Evolutionary conservation across 345 rosid species (phyloP), one percentile per base, ranked within the genome.

Genomic region (Bruguiera gymnorhiza): DNA sequence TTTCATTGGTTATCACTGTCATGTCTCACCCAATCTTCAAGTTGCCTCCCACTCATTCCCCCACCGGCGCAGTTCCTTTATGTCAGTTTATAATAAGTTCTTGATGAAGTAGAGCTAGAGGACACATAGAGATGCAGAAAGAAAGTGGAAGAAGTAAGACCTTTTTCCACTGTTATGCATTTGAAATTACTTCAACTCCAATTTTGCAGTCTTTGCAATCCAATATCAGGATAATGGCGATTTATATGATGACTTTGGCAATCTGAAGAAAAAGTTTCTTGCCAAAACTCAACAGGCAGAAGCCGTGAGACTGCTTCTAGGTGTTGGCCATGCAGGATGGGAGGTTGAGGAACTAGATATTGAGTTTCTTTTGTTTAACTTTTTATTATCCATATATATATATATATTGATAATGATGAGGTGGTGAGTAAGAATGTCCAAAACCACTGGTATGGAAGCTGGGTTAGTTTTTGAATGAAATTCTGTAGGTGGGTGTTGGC

Each of bases 241-340:
- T 80, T 69, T 92, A 85, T 95, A 95, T 77, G 99, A 95, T 80
- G 99, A 95, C 79, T 95, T 92, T 83, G 99, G 99, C 66, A 95
- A 92, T 80, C 84, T 95, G 36, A 95, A 92, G 89, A 95, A 95
- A 79, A 92, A 92, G 78, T 90, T 86, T 76, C 96, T 92, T 68
- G 92, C 87, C 46, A 95, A 92, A 86, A 80, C 88, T 61, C 90
- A 87, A 66, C 90, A 83, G 86, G 84, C 86, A 72, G 97, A 95
- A 69, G 58, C 86, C 70, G 88, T 81, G 53, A 82, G 76, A 63
- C 84, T 63, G 29, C 84, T 81, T 80, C 83, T 86, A 32, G 91
- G 96, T 57, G 91, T 91, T 69, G 99, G 99, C 43, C 99, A 97
- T 77, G 97, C 99, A 18, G 99, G 99, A 34, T 95, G 99, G 99